Percentiles rank a stretch among this genome's conserved stretches.
Evolutionary conservation across 768 basidiomycete genomes (phyloP).

Genomic region (Lactarius akahatsu): DNA sequence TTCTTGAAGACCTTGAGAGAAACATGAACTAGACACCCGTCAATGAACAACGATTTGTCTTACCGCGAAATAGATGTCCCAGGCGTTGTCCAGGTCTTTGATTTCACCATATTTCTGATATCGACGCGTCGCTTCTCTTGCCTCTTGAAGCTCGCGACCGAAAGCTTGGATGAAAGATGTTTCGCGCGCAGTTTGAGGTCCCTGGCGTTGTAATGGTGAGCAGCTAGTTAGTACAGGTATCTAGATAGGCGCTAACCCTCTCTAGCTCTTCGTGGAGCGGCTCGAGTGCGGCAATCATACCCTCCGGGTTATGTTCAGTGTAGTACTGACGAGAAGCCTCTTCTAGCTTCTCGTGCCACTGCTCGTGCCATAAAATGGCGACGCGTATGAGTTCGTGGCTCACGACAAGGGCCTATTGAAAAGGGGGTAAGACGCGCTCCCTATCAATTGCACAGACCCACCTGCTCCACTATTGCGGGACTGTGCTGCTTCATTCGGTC

Average conservation of each 20-base stretch:
- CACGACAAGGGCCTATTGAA: conserved; percentile 73
- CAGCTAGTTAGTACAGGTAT: background rate
- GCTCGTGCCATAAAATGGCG: conserved; percentile 97
- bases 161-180: conserved; percentile 94
- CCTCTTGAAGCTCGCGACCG: conserved; percentile 88
- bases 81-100: conserved; percentile 91
- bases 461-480: conserved; percentile 82
- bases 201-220: conserved; percentile 46
- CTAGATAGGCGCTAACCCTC: conserved; percentile 47
- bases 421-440: conserved; percentile 6
- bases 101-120: conserved; percentile 86
- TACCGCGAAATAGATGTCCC: conserved; percentile 98
- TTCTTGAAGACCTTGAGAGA: conserved; percentile 82
- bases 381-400: conserved; percentile 95
- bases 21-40: conserved; percentile 4
- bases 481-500: conserved; percentile 93
- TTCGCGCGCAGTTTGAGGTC: conserved; percentile 91
- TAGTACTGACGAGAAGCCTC: conserved; percentile 96
- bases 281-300: conserved; percentile 92
- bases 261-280: conserved; percentile 93
- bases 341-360: conserved; percentile 98
- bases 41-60: conserved; percentile 31
- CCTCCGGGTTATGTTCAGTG: conserved; percentile 94
- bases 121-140: conserved; percentile 84
- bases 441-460: conserved; percentile 32